A percentile compares a stretch with the other conserved stretches of the same genome.
Conservation (phyloP, 345 rosid genomes). For the Psidium friedrichsthalianum region DNA sequence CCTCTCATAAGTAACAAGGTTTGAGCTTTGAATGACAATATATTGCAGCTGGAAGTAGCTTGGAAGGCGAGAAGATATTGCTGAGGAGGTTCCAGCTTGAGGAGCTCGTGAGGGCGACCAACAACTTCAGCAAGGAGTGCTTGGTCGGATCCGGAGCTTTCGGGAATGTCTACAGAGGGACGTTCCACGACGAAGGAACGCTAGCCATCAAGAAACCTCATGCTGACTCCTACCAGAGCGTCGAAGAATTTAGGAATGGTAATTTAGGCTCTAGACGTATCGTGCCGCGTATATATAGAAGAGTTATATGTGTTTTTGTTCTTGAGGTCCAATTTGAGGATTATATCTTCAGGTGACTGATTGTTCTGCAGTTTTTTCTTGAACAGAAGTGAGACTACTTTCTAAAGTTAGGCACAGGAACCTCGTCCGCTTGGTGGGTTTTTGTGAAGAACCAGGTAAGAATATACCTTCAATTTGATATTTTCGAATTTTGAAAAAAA, state of each 20-base stretch:
- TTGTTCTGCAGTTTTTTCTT: conserved; percentile 8
- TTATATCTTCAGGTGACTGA: not conserved
- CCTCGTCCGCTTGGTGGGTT: conserved; percentile 49
- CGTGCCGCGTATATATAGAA: not conserved
- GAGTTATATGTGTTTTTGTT: not conserved
- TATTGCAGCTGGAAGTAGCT: conserved; percentile 8
- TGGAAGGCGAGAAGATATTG: conserved; percentile 16
- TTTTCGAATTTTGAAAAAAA: not conserved
- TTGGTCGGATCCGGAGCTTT: conserved; percentile 48
- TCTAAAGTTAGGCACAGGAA: conserved; percentile 41
- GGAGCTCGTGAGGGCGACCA: conserved; percentile 36
- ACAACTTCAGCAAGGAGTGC: conserved; percentile 34
- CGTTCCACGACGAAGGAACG: conserved; percentile 20
- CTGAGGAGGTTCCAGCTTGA: conserved; percentile 30
- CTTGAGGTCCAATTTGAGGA: not conserved
- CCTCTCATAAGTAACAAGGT: not conserved
- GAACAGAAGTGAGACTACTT: conserved; percentile 47
- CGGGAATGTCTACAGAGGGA: conserved; percentile 43
- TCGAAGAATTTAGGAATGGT: conserved; percentile 58
- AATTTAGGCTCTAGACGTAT: not conserved
- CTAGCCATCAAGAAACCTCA: conserved; percentile 55
- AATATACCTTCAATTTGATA: not conserved
- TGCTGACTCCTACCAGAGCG: conserved; percentile 32
- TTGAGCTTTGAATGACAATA: not conserved
- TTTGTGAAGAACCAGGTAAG: conserved; percentile 46